Evolutionary conservation across 148 eudicot species (phyloP).

Genomic region (Dianthus caryophyllus): DNA sequence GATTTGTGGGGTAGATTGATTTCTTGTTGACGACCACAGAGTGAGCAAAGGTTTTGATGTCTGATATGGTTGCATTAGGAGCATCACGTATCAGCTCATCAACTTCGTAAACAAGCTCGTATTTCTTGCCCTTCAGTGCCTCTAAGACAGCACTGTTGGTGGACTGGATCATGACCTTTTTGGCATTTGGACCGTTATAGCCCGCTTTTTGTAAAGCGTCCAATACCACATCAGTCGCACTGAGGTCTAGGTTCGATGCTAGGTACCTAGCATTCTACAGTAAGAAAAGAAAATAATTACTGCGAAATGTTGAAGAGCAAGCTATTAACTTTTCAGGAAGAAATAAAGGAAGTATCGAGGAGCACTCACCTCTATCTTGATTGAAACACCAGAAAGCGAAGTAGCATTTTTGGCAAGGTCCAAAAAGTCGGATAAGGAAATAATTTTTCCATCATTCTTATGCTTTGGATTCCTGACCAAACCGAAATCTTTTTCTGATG

Average conservation of each 20-base stretch:
- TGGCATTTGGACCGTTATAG: slow-evolving; percentile 30
- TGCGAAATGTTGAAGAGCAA: no score
- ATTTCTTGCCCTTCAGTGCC: slow-evolving; percentile 49
- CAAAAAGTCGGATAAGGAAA: slow-evolving; percentile 48
- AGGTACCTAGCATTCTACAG: slow-evolving; percentile 78
- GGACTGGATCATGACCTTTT: slow-evolving; percentile 74
- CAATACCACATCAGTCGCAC: slow-evolving; percentile 55
- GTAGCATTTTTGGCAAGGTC: slow-evolving; percentile 45
- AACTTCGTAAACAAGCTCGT: slow-evolving; percentile 65
- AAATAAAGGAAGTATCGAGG: neutral
- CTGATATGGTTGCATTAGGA: slow-evolving; percentile 38
- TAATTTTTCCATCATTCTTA: slow-evolving; percentile 35
- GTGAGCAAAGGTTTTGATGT: slow-evolving; percentile 61
- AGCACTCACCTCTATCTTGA: slow-evolving; percentile 73
- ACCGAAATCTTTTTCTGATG: slow-evolving; percentile 22
- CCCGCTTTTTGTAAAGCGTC: slow-evolving; percentile 46
- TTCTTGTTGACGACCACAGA: slow-evolving; percentile 55
- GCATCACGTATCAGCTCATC: slow-evolving; percentile 52
- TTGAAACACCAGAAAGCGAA: slow-evolving; percentile 63
- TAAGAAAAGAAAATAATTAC: no score
- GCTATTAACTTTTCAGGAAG: no score
- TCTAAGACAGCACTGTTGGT: slow-evolving; percentile 59
- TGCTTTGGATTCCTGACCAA: slow-evolving; percentile 53
- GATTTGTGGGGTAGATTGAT: slow-evolving; percentile 46
- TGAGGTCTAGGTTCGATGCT: slow-evolving; percentile 53